Conservation (phyloP, 192 early-diverging fungal genomes). For the Chytriomyces hyalinus region DNA sequence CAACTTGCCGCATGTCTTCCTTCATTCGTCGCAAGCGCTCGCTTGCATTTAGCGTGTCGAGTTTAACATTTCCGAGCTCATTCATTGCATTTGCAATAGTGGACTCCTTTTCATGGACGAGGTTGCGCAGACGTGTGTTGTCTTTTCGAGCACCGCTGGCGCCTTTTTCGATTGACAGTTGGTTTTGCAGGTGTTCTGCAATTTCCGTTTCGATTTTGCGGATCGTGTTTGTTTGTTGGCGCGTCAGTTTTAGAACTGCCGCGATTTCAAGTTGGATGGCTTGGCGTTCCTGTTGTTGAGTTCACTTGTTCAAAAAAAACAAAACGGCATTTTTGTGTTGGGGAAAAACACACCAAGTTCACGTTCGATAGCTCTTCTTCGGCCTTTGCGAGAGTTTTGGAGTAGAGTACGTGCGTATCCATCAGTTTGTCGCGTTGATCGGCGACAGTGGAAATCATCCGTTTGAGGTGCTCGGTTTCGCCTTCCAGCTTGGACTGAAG, state of each 20-base stretch:
- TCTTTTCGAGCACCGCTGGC: slow-evolving; percentile 49
- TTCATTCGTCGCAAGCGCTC: slow-evolving; percentile 43
- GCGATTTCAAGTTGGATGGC: slow-evolving; percentile 56
- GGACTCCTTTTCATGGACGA: slow-evolving; percentile 64
- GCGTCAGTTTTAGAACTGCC: slow-evolving; percentile 51
- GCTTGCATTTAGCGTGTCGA: slow-evolving; percentile 52
- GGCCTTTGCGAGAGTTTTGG: slow-evolving; percentile 54
- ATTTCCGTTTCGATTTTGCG: slow-evolving; percentile 59
- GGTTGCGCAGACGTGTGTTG: slow-evolving; percentile 46
- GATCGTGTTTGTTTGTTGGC: slow-evolving; percentile 30
- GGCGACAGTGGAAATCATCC: slow-evolving; percentile 48
- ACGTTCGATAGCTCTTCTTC: slow-evolving; percentile 55
- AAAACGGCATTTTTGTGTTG: not conserved
- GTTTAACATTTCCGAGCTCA: slow-evolving; percentile 52
- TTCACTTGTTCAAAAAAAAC: no score
- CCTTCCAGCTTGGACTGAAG: slow-evolving; percentile 58
- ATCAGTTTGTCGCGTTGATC: slow-evolving; percentile 58
- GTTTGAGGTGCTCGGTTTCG: slow-evolving; percentile 57
- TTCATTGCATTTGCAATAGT: slow-evolving; percentile 59
- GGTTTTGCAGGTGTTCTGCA: slow-evolving; percentile 60
- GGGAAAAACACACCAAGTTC: slow-evolving; percentile 38
- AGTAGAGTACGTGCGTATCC: slow-evolving; percentile 53
- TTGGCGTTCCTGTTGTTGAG: slow-evolving; percentile 57
- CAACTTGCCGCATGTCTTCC: slow-evolving; percentile 44
- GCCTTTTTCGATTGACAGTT: slow-evolving; percentile 62